Evolutionary conservation across 75 land plant species (phyloP).

Genomic region (Pseudotsuga menziesii): DNA sequence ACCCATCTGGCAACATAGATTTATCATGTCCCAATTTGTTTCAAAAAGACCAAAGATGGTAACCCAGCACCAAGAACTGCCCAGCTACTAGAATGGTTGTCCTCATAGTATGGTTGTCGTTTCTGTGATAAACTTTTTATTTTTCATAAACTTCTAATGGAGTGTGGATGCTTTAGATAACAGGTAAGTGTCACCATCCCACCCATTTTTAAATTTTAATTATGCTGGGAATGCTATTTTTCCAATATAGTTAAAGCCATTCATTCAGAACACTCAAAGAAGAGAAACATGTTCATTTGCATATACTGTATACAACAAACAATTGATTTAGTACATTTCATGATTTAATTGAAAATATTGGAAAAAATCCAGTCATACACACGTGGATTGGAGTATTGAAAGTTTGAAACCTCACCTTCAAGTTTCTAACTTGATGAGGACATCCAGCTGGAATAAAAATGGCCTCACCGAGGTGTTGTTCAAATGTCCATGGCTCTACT

Average conservation of each 20-base stretch:
- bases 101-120: too few species aligned
- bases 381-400: background rate
- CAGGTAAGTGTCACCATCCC: background rate
- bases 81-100: too few species aligned
- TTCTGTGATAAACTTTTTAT: too few species aligned
- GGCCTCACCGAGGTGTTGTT: constrained; percentile 83
- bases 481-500: constrained; percentile 88
- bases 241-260: background rate
- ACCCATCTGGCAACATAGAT: too few species aligned
- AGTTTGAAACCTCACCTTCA: constrained; percentile 68
- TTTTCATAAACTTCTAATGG: background rate
- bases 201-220: background rate
- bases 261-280: background rate
- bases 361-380: too few species aligned
- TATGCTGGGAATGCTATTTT: background rate
- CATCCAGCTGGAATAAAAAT: constrained; percentile 96
- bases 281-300: background rate
- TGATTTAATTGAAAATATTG: background rate
- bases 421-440: constrained; percentile 81
- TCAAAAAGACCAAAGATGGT: too few species aligned
- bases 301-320: background rate
- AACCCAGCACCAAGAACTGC: too few species aligned
- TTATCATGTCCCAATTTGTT: too few species aligned
- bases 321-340: background rate
- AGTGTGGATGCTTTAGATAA: background rate